phyloP scores from a whole-genome alignment of 73 alveolate genomes.

The Paramecium caudatum region DNA sequence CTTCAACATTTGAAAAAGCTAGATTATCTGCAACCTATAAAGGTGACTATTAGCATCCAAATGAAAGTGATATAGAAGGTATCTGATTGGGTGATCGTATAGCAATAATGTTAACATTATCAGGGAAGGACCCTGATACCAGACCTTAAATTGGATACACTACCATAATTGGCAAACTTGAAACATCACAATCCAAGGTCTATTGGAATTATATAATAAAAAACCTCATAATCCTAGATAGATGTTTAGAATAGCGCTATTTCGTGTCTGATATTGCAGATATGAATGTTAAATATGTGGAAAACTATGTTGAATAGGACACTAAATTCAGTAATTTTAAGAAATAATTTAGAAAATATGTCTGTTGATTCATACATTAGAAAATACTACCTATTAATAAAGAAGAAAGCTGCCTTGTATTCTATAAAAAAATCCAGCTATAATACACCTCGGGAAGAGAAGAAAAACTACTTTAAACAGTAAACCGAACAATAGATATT shows the following conservation, averaged over 20 bases:
- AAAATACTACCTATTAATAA: constrained; percentile 13
- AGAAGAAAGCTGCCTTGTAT: constrained; percentile 10
- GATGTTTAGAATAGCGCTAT: constrained; percentile 41
- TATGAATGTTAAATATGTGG: neutral
- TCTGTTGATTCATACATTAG: constrained; percentile 43
- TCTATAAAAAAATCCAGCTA: constrained; percentile 4
- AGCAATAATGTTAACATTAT: constrained; percentile 57
- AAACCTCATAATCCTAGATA: constrained; percentile 20
- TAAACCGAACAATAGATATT: neutral
- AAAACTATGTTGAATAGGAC: constrained; percentile 6
- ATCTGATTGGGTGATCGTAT: neutral
- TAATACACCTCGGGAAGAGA: constrained; percentile 43
- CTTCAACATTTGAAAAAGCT: constrained; percentile 65
- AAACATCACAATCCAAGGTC: constrained; percentile 26
- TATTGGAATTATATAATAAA: constrained; percentile 48
- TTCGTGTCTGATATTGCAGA: constrained; percentile 53
- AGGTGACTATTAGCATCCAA: constrained; percentile 54
- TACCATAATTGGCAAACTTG: constrained; percentile 13
- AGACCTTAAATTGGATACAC: constrained; percentile 59
- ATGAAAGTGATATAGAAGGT: constrained; percentile 66
- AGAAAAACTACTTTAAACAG: constrained; percentile 31
- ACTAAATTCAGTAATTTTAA: neutral
- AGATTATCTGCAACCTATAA: constrained; percentile 61
- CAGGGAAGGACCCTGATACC: constrained; percentile 68
- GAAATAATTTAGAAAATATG: neutral